These are phyloP conservation scores for Arthroderma uncinatum DNA, from an alignment of 2,329 filamentous ascomycete genomes.

Conservation along the genomic window DNA sequence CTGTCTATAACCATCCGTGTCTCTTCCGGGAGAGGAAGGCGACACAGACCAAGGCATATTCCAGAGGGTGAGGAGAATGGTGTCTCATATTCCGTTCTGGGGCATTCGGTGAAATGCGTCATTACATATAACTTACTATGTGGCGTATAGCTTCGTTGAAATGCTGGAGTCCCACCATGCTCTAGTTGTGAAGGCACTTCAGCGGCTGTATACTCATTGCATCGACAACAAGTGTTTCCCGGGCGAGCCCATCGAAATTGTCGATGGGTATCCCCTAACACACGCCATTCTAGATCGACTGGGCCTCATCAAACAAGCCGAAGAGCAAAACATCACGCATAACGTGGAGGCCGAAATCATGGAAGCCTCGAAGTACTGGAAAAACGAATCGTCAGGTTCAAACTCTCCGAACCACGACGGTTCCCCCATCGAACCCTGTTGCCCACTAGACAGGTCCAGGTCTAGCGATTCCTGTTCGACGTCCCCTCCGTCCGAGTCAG, in stretches of 20 bases:
- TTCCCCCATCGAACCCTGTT: constrained; percentile 24
- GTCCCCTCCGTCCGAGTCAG: constrained; percentile 6
- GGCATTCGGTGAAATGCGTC: not conserved
- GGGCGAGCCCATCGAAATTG: constrained; percentile 31
- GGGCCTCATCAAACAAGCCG: constrained; percentile 35
- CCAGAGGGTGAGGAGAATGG: constrained; percentile 26
- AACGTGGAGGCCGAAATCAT: constrained; percentile 25
- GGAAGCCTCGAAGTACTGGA: constrained; percentile 29
- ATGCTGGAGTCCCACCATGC: constrained; percentile 37
- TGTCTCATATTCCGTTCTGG: constrained; percentile 3
- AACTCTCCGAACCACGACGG: constrained; percentile 31
- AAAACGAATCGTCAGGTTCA: constrained; percentile 25
- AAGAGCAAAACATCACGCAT: constrained; percentile 25
- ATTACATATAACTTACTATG: constrained; percentile 1
- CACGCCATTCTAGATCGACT: constrained; percentile 35
- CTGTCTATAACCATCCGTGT: constrained; percentile 34
- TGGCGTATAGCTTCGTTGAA: constrained; percentile 30
- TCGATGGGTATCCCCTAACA: constrained; percentile 33
- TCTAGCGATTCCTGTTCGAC: constrained; percentile 7
- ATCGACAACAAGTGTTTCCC: constrained; percentile 35
- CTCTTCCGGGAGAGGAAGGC: constrained; percentile 36
- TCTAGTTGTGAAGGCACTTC: constrained; percentile 33
- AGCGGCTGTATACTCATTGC: constrained; percentile 33
- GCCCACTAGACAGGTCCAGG: constrained; percentile 8
- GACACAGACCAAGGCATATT: constrained; percentile 36